Evolutionary conservation across 352 stramenopile genomes (phyloP).

Genomic region (Thalassiosira livingstoniorum): DNA sequence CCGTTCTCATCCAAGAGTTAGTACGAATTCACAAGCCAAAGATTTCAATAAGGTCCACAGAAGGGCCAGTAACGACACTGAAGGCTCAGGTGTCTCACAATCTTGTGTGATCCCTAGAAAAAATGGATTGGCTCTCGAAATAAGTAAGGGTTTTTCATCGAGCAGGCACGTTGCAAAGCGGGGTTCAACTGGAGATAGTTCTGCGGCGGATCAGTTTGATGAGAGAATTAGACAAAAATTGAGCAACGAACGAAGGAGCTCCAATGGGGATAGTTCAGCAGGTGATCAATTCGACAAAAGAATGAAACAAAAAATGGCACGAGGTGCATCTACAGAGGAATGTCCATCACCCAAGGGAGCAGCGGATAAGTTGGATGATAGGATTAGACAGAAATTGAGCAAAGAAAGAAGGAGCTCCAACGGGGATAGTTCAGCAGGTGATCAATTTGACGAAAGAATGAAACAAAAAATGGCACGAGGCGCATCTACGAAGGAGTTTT

Average conservation of each 20-base stretch:
- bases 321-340: background rate
- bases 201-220: background rate
- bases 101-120: too few relatives aligned
- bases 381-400: background rate
- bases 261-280: too few relatives aligned
- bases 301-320: background rate
- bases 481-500: too few relatives aligned
- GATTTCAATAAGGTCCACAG: too few relatives aligned
- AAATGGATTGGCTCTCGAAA: too few relatives aligned
- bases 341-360: background rate
- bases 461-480: background rate
- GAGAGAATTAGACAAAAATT: background rate
- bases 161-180: background rate
- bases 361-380: background rate
- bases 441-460: background rate
- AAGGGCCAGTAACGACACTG: too few relatives aligned
- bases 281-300: background rate
- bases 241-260: too few relatives aligned
- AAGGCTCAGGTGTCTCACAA: too few relatives aligned
- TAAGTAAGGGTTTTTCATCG: too few relatives aligned
- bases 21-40: too few relatives aligned
- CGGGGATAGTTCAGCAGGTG: background rate
- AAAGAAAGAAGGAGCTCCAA: background rate
- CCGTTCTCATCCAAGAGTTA: too few relatives aligned
- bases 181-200: background rate